A percentile compares a stretch with the other conserved stretches of the same genome.
These are phyloP conservation scores for Rasamsonia emersonii DNA, from an alignment of 2,329 filamentous ascomycete species.

Conservation along the genomic window DNA sequence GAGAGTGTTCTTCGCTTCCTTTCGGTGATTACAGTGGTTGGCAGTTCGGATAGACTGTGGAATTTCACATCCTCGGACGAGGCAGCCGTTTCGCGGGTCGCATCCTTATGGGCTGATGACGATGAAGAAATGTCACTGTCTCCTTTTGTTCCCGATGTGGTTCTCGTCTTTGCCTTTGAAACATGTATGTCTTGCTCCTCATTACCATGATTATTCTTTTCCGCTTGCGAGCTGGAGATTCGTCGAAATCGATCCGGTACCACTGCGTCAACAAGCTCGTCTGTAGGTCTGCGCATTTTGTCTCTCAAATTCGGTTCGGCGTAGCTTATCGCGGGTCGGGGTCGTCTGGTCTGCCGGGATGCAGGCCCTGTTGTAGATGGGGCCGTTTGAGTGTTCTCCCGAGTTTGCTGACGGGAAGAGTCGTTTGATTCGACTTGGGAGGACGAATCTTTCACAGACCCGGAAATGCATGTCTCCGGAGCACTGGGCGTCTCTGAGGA, in stretches of 20 bases:
- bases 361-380: slow-evolving; percentile 20
- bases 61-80: slow-evolving; percentile 14
- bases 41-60: slow-evolving; percentile 9
- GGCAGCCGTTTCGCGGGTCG: slow-evolving; percentile 3
- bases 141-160: not conserved
- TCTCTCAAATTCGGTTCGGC: slow-evolving; percentile 71
- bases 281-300: slow-evolving; percentile 76
- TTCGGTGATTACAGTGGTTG: slow-evolving; percentile 19
- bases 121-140: not conserved
- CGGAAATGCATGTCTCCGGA: too few relatives aligned
- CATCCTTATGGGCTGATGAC: not conserved
- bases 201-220: slow-evolving; percentile 35
- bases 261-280: slow-evolving; percentile 67
- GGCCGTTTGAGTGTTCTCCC: too few relatives aligned
- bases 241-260: slow-evolving; percentile 41
- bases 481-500: too few relatives aligned
- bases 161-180: slow-evolving; percentile 3
- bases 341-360: slow-evolving; percentile 58
- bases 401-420: not conserved
- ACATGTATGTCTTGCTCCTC: slow-evolving; percentile 4
- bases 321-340: slow-evolving; percentile 64
- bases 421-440: not conserved
- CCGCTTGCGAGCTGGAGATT: slow-evolving; percentile 37
- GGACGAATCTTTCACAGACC: too few relatives aligned
- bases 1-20: slow-evolving; percentile 23